These are phyloP conservation scores for Sclerospora graminicola DNA, from an alignment of 352 stramenopile genomes.

Conservation along the genomic window DNA sequence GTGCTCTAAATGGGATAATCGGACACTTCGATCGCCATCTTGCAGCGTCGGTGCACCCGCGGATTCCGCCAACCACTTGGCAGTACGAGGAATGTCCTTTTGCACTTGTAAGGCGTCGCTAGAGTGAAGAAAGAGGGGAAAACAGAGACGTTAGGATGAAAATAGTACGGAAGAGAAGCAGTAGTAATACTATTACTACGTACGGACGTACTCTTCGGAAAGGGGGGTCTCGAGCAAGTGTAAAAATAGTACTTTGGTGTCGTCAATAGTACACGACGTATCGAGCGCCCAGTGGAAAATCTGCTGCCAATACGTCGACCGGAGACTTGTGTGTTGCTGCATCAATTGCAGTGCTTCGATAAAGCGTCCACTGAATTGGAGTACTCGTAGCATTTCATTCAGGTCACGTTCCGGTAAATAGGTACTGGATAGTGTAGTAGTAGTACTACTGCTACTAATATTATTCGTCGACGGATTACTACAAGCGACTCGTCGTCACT, in stretches of 20 bases:
- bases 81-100: constrained; percentile 73
- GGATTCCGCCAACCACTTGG: constrained; percentile 58
- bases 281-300: constrained; percentile 58
- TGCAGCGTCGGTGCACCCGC: constrained; percentile 40
- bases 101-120: constrained; percentile 63
- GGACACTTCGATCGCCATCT: constrained; percentile 15
- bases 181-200: too few relatives aligned
- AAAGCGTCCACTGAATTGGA: constrained; percentile 50
- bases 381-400: constrained; percentile 44
- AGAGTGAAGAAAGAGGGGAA: neutral
- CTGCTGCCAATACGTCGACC: constrained; percentile 46
- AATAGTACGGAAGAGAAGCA: too few relatives aligned
- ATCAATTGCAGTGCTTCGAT: constrained; percentile 73
- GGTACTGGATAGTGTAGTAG: constrained; percentile 11
- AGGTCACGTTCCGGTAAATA: constrained; percentile 39
- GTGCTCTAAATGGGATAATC: constrained; percentile 29
- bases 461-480: too few relatives aligned
- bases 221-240: constrained; percentile 20
- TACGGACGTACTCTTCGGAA: constrained; percentile 35
- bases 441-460: constrained; percentile 3
- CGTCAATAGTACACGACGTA: constrained; percentile 3
- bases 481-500: constrained; percentile 8
- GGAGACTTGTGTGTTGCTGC: constrained; percentile 34
- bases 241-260: constrained; percentile 8
- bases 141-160: too few relatives aligned